Evolutionary conservation across 352 stramenopile species (phyloP).

Genomic region (Elongisporangium anandrum): DNA sequence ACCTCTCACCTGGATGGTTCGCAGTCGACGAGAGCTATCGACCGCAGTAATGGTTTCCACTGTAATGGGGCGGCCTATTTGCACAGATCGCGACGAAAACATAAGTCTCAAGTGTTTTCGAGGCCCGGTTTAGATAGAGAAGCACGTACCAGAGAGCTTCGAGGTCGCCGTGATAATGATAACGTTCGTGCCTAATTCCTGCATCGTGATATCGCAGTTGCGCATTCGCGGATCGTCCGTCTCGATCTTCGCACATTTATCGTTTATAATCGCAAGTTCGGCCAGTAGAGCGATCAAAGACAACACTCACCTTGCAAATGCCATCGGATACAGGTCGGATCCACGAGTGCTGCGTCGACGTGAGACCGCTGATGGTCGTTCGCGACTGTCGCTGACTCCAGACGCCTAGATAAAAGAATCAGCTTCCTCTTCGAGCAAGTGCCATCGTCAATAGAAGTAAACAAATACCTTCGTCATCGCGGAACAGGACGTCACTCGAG

Average conservation of each 20-base stretch:
- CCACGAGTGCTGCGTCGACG: constrained; percentile 85
- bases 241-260: constrained; percentile 44
- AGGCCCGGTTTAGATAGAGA: no score
- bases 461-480: constrained; percentile 60
- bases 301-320: constrained; percentile 58
- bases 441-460: not conserved
- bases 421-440: not conserved
- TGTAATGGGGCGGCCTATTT: constrained; percentile 61
- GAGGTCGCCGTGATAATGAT: constrained; percentile 83
- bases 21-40: constrained; percentile 73
- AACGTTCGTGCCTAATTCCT: constrained; percentile 79
- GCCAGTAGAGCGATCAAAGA: not conserved
- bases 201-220: constrained; percentile 83
- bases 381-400: constrained; percentile 84
- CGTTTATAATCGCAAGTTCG: not conserved
- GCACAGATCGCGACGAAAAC: not conserved
- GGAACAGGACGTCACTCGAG: constrained; percentile 81
- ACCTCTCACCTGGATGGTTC: constrained; percentile 58
- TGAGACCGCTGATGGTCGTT: constrained; percentile 83
- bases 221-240: constrained; percentile 75
- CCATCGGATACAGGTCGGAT: constrained; percentile 84
- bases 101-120: not conserved
- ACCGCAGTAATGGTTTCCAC: constrained; percentile 84
- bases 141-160: constrained; percentile 68
- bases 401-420: constrained; percentile 26